Conservation (phyloP, 192 early-diverging fungal genomes). For the Coemansia sp. region DNA sequence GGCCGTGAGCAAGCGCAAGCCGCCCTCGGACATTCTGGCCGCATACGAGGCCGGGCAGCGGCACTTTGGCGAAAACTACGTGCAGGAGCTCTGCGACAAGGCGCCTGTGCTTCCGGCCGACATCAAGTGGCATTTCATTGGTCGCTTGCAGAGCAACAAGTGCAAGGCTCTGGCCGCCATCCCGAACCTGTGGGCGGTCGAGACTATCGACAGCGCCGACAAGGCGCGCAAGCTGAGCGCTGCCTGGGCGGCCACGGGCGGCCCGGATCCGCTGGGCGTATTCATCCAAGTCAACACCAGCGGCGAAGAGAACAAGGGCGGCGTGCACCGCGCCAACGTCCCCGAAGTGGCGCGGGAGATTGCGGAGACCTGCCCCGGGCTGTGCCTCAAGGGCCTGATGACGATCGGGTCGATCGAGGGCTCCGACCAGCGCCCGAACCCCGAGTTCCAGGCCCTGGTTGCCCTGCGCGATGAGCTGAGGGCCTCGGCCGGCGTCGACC, state of each 20-base stretch:
- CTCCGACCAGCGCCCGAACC: conserved; percentile 40
- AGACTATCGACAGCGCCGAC: conserved; percentile 82
- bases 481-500: conserved; percentile 10
- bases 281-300: conserved; percentile 96
- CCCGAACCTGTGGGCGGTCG: conserved; percentile 85
- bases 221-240: conserved; percentile 81
- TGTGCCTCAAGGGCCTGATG: conserved; percentile 84
- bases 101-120: conserved; percentile 70
- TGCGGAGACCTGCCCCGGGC: conserved; percentile 54
- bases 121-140: conserved; percentile 98
- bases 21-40: conserved; percentile 65
- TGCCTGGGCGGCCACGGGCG: conserved; percentile 53
- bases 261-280: conserved; percentile 59
- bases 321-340: conserved; percentile 53
- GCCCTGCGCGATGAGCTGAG: conserved; percentile 31
- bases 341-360: conserved; percentile 61
- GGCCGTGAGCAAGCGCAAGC: conserved; percentile 93
- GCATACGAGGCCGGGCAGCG: conserved; percentile 81
- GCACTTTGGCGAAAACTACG: conserved; percentile 97
- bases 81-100: conserved; percentile 94
- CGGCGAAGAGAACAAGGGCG: conserved; percentile 81
- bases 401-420: conserved; percentile 82
- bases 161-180: conserved; percentile 81
- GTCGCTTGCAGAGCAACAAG: conserved; percentile 95
- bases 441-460: conserved; percentile 44